Evolutionary conservation across 768 basidiomycete genomes (phyloP).

Genomic region (Zangia roseola): DNA sequence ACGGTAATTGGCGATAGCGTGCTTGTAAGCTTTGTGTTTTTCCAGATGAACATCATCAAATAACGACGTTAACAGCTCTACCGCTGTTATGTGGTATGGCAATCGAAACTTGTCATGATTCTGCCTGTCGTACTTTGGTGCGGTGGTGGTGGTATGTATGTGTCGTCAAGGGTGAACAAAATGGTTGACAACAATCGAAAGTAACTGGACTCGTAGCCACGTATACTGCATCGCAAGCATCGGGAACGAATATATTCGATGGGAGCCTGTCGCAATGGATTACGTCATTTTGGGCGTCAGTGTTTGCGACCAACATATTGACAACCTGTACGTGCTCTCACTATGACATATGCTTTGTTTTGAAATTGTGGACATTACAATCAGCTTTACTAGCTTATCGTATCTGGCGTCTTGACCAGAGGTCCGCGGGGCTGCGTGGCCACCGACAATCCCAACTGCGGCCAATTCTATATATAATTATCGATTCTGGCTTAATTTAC

Average conservation of each 20-base stretch:
- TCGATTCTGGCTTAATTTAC: slow-evolving; percentile 37
- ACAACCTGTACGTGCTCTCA: slow-evolving; percentile 21
- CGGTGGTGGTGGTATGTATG: background rate
- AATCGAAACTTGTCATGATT: slow-evolving; percentile 4
- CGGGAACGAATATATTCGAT: slow-evolving; percentile 16
- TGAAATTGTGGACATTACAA: background rate
- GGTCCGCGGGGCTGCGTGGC: slow-evolving; percentile 15
- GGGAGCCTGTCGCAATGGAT: slow-evolving; percentile 29
- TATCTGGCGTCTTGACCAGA: slow-evolving; percentile 27
- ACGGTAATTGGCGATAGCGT: slow-evolving; percentile 8
- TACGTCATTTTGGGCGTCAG: slow-evolving; percentile 30
- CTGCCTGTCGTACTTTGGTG: slow-evolving; percentile 10
- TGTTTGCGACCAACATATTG: slow-evolving; percentile 31
- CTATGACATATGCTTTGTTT: background rate
- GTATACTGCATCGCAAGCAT: background rate
- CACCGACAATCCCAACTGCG: background rate
- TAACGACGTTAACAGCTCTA: slow-evolving; percentile 5
- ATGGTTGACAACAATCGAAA: background rate
- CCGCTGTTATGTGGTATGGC: slow-evolving; percentile 11
- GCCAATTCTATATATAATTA: slow-evolving; percentile 22
- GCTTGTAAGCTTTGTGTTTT: slow-evolving; percentile 3
- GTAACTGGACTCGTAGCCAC: slow-evolving; percentile 3
- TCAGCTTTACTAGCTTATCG: slow-evolving; percentile 24
- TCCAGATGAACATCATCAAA: background rate
- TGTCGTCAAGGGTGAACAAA: background rate